Evolutionary conservation across 2,329 filamentous ascomycete genomes (phyloP).

Genomic region (Lasiodiplodia sp.): DNA sequence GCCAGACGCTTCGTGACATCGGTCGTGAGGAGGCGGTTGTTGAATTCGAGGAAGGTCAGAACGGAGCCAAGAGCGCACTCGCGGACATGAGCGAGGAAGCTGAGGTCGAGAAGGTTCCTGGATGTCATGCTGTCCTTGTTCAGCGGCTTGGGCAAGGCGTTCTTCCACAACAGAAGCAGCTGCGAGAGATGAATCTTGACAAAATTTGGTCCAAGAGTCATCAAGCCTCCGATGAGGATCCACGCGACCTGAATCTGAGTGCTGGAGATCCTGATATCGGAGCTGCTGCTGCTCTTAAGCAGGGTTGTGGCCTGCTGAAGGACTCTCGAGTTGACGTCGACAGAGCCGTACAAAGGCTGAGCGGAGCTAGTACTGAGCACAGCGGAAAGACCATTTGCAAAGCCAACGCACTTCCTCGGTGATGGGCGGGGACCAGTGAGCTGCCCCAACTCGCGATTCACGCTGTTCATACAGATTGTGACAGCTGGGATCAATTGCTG

Average conservation of each 20-base stretch:
- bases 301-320: conserved; percentile 90
- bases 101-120: conserved; percentile 84
- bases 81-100: conserved; percentile 90
- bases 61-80: conserved; percentile 94
- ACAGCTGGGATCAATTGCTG: conserved; percentile 90
- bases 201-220: conserved; percentile 96
- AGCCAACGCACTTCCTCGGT: conserved; percentile 83
- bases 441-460: conserved; percentile 83
- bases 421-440: conserved; percentile 78
- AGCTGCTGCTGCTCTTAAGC: conserved; percentile 89
- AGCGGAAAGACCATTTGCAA: conserved; percentile 89
- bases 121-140: conserved; percentile 88
- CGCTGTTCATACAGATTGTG: conserved; percentile 95
- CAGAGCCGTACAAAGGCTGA: conserved; percentile 90
- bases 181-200: conserved; percentile 98
- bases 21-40: conserved; percentile 86
- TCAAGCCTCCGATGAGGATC: conserved; percentile 94
- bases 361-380: conserved; percentile 87
- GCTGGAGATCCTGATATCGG: conserved; percentile 86
- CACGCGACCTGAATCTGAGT: conserved; percentile 98
- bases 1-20: conserved; percentile 94
- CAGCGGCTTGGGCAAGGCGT: conserved; percentile 92
- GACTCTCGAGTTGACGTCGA: conserved; percentile 92
- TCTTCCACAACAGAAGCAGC: conserved; percentile 93
- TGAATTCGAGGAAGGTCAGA: conserved; percentile 90